phyloP scores from a whole-genome alignment of 306 rosid genomes.

The Abrus pulchellus region DNA sequence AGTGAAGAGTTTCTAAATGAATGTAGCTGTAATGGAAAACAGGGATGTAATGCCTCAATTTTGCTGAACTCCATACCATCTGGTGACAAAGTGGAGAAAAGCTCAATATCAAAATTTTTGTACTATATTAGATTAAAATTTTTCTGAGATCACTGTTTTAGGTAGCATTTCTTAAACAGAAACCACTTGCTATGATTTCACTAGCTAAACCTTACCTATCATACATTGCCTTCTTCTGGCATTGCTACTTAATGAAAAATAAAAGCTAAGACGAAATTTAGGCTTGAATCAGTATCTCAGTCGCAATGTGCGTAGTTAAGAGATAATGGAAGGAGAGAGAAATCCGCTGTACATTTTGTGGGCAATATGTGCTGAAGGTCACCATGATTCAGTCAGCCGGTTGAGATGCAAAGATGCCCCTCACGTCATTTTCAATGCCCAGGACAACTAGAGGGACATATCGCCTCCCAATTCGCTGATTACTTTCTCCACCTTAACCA shows the following conservation, averaged over 20 bases:
- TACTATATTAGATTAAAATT: conserved; percentile 1
- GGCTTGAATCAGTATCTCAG: conserved; percentile 17
- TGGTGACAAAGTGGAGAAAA: neutral
- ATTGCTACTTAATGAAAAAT: conserved; percentile 34
- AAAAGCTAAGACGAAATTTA: conserved; percentile 30
- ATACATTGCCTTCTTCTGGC: conserved; percentile 16
- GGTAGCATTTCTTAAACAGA: conserved; percentile 31
- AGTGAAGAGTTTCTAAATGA: neutral
- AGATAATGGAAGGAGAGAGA: conserved; percentile 10
- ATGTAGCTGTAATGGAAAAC: conserved; percentile 18
- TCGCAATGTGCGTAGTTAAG: conserved; percentile 7
- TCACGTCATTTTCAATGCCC: conserved; percentile 45
- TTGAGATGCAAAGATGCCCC: conserved; percentile 39
- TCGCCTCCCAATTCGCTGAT: conserved; percentile 75
- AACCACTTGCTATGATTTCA: conserved; percentile 36
- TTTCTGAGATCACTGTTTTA: conserved; percentile 10
- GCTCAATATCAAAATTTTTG: neutral
- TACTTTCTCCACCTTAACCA: conserved; percentile 84
- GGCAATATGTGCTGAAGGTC: conserved; percentile 32
- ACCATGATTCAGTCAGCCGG: conserved; percentile 27
- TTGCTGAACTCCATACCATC: conserved; percentile 2
- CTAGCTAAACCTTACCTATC: conserved; percentile 38
- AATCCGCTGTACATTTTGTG: conserved; percentile 31
- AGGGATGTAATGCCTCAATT: conserved; percentile 9
- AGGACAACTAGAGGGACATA: conserved; percentile 56